A percentile compares a stretch with the other conserved stretches of the same genome.
Conservation (phyloP, 2,329 filamentous ascomycete species). For the Epichloe baconii region DNA sequence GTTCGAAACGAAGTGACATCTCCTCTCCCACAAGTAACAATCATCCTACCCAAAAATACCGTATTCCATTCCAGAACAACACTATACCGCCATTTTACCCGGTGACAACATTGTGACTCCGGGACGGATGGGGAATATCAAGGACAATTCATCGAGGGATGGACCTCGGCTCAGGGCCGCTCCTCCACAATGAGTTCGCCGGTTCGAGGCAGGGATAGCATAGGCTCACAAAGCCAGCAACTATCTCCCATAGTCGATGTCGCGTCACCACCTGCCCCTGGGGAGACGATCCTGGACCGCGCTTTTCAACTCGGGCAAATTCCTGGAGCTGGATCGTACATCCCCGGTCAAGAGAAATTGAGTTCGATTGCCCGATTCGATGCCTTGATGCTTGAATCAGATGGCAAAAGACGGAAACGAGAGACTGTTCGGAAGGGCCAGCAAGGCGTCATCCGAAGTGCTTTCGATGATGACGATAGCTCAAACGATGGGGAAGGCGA, state of each 20-base stretch:
- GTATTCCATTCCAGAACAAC: conserved; percentile 27
- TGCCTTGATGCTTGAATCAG: conserved; percentile 49
- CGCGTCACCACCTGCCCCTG: conserved; percentile 37
- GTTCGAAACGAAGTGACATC: conserved; percentile 49
- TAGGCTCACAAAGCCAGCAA: conserved; percentile 35
- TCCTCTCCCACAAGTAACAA: conserved; percentile 43
- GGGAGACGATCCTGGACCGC: conserved; percentile 54
- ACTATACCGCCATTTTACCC: conserved; percentile 38
- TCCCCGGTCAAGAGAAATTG: conserved; percentile 47
- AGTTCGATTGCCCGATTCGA: conserved; percentile 54
- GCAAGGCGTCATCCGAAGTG: conserved; percentile 29
- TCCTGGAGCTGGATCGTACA: conserved; percentile 42
- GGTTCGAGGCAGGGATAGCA: conserved; percentile 38
- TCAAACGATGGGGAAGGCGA: conserved; percentile 24
- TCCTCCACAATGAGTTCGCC: conserved; percentile 47
- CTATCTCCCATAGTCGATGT: conserved; percentile 24
- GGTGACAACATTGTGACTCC: conserved; percentile 45
- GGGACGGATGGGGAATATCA: conserved; percentile 40
- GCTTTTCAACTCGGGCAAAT: conserved; percentile 52
- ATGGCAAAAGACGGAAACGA: conserved; percentile 33
- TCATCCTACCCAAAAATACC: conserved; percentile 23
- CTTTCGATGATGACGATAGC: conserved; percentile 37
- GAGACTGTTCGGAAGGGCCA: conserved; percentile 21
- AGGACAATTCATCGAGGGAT: conserved; percentile 46
- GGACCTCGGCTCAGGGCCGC: conserved; percentile 46